Conservation (phyloP, 768 basidiomycete species). For the Termitomyces sp. region DNA sequence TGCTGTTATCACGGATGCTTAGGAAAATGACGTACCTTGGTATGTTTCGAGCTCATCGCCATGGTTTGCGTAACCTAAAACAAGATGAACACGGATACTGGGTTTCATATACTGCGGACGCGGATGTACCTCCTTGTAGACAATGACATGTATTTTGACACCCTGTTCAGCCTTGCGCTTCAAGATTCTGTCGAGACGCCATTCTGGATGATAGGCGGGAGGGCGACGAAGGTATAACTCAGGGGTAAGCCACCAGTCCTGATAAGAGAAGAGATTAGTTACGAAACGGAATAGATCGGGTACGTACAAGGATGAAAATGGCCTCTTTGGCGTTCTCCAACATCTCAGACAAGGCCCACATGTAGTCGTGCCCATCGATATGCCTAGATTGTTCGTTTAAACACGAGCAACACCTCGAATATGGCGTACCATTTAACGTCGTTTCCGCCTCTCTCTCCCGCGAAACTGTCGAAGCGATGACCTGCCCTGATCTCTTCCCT, state of each 20-base stretch:
- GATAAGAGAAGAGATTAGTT: too few relatives aligned
- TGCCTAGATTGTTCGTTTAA: conserved; percentile 41
- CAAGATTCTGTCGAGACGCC: conserved; percentile 81
- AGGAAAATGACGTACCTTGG: conserved; percentile 41
- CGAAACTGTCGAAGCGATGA: conserved; percentile 88
- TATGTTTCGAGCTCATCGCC: conserved; percentile 82
- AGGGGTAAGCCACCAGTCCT: conserved; percentile 92
- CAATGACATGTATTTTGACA: conserved; percentile 85
- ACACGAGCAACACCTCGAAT: neutral
- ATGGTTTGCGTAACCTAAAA: conserved; percentile 82
- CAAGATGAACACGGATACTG: neutral
- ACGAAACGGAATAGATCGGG: too few relatives aligned
- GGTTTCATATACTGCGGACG: neutral
- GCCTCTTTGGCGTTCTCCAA: too few relatives aligned
- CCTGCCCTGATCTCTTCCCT: conserved; percentile 66
- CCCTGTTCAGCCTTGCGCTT: conserved; percentile 88
- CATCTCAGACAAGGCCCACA: conserved; percentile 84
- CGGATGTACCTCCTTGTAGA: conserved; percentile 82
- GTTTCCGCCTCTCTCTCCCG: conserved; percentile 61
- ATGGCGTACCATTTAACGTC: conserved; percentile 71
- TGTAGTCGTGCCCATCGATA: conserved; percentile 94
- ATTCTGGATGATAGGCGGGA: conserved; percentile 78
- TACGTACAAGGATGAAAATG: too few relatives aligned
- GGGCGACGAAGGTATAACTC: conserved; percentile 94
- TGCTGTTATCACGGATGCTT: neutral